Evolutionary conservation across 208 protist species (phyloP).

Genomic region (Crithidia mellificae): DNA sequence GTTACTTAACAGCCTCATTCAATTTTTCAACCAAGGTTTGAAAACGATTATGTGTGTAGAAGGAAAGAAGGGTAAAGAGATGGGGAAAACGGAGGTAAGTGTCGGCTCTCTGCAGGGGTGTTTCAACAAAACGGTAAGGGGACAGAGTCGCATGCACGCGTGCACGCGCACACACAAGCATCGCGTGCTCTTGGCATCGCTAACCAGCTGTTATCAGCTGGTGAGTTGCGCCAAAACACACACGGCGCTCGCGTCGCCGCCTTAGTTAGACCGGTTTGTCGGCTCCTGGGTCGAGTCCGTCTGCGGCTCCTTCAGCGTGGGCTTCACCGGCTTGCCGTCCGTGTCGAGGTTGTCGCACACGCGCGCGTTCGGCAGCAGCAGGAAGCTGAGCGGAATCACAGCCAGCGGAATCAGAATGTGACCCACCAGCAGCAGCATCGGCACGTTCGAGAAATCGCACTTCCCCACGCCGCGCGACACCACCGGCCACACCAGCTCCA

Average conservation of each 20-base stretch:
- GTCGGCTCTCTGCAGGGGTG: too few relatives aligned
- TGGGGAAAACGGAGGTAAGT: background rate
- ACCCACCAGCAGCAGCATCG: constrained; percentile 57
- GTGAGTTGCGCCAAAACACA: background rate
- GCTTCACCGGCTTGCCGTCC: constrained; percentile 44
- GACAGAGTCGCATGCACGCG: too few relatives aligned
- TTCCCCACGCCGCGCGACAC: constrained; percentile 19
- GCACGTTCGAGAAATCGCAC: constrained; percentile 71
- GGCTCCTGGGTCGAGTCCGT: constrained; percentile 4
- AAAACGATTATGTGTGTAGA: background rate
- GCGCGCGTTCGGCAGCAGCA: constrained; percentile 56
- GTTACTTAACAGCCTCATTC: too few relatives aligned
- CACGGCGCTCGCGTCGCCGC: background rate
- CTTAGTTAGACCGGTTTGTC: background rate
- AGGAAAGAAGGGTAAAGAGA: too few relatives aligned
- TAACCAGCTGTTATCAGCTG: background rate
- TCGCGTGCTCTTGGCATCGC: background rate
- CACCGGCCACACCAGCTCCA: constrained; percentile 59
- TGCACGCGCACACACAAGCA: too few relatives aligned
- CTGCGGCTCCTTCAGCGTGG: constrained; percentile 3
- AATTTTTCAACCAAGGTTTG: too few relatives aligned
- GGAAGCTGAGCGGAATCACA: constrained; percentile 56
- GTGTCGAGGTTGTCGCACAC: constrained; percentile 58
- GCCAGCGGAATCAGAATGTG: constrained; percentile 58
- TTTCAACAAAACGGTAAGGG: too few relatives aligned